Evolutionary conservation across 352 stramenopile genomes (phyloP).

Genomic region (Globisporangium sylvaticum): DNA sequence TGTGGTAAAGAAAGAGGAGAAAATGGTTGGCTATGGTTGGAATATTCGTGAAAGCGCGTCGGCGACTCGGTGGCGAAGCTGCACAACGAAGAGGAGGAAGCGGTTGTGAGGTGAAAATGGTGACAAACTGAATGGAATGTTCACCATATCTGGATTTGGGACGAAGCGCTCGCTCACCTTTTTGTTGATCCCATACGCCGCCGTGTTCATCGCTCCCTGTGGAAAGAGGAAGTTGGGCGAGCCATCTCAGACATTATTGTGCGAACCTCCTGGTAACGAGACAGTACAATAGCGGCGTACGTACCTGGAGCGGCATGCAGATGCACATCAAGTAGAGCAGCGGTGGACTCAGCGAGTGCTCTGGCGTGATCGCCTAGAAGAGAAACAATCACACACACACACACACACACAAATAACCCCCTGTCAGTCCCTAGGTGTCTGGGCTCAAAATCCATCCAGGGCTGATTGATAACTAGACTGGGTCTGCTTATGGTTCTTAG

Average conservation of each 20-base stretch:
- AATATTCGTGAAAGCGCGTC: neutral
- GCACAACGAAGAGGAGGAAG: neutral
- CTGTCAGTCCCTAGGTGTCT: too few relatives aligned
- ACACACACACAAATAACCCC: neutral
- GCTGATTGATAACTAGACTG: too few relatives aligned
- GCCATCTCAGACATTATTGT: neutral
- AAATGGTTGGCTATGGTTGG: neutral
- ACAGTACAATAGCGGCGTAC: neutral
- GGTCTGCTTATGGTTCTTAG: too few relatives aligned
- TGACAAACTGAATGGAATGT: neutral
- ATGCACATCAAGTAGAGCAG: conserved; percentile 68
- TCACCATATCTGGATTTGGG: neutral
- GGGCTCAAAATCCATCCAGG: too few relatives aligned
- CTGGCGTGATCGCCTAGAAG: conserved; percentile 27
- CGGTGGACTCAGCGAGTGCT: conserved; percentile 38
- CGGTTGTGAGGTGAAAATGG: neutral
- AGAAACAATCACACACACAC: neutral
- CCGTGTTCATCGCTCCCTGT: conserved; percentile 56
- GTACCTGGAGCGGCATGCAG: conserved; percentile 68
- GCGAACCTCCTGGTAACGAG: neutral
- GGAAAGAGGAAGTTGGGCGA: neutral
- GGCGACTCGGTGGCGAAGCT: conserved; percentile 14
- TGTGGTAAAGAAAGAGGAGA: neutral
- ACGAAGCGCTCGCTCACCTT: conserved; percentile 26
- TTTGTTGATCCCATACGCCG: conserved; percentile 61